These are phyloP conservation scores for Kluyveromyces sp. DNA, from an alignment of 1,139 yeast species.

Conservation along the genomic window DNA sequence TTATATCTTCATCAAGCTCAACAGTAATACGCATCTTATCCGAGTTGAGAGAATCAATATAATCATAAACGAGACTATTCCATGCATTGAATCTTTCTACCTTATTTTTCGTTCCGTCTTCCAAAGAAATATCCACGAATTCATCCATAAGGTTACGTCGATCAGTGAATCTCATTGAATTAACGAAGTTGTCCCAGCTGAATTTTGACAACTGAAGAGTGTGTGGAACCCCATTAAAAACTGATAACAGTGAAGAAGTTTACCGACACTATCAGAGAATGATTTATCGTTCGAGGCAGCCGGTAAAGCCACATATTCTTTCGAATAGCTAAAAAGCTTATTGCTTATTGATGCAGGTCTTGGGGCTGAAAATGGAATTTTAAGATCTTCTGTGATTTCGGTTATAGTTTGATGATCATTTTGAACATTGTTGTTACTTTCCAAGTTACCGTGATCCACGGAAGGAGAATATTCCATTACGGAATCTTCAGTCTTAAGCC, in stretches of 20 bases:
- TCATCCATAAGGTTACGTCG: constrained; percentile 15
- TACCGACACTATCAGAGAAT: constrained; percentile 17
- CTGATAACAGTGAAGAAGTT: constrained; percentile 25
- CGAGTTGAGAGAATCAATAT: constrained; percentile 13
- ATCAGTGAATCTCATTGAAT: constrained; percentile 24
- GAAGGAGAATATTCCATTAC: constrained; percentile 3
- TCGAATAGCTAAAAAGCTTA: constrained; percentile 15
- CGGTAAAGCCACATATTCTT: constrained; percentile 17
- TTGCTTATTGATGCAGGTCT: constrained; percentile 9
- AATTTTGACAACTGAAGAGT: constrained; percentile 21
- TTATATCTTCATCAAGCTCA: constrained; percentile 22
- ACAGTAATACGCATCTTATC: constrained; percentile 14
- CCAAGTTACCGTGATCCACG: constrained; percentile 1
- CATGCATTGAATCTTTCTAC: not conserved
- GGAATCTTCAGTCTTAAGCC: constrained; percentile 1
- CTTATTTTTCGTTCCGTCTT: not conserved
- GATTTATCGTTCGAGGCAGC: constrained; percentile 4
- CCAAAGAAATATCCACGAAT: constrained; percentile 19
- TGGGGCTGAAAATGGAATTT: constrained; percentile 26
- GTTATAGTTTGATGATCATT: constrained; percentile 21
- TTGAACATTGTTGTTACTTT: constrained; percentile 3
- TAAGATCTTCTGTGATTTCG: constrained; percentile 31
- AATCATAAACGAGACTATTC: constrained; percentile 12
- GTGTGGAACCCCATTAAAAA: constrained; percentile 26
- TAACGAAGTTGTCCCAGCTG: constrained; percentile 25